Percentiles rank a stretch among this genome's conserved stretches.
phyloP scores from a whole-genome alignment of 768 basidiomycete species.

The Coprinopsis strossmayeri region DNA sequence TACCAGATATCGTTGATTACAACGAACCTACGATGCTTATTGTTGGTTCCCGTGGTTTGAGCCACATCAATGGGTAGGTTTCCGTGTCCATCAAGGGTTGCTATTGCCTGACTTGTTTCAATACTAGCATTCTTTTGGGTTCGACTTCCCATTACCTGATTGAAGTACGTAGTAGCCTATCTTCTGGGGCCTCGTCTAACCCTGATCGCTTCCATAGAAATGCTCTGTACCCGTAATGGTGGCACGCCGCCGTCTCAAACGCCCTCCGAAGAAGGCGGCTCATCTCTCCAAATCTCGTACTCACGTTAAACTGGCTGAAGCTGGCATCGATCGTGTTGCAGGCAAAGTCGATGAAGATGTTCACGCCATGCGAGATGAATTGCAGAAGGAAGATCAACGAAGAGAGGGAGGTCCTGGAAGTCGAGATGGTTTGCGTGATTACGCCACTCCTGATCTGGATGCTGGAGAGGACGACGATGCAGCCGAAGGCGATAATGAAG shows the following conservation, averaged over 20 bases:
- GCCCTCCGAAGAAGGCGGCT: conserved; percentile 74
- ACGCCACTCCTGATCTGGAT: conserved; percentile 19
- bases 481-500: conserved; percentile 21
- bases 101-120: not conserved
- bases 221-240: conserved; percentile 97
- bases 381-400: conserved; percentile 60
- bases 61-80: conserved; percentile 79
- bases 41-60: conserved; percentile 88
- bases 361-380: conserved; percentile 71
- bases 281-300: conserved; percentile 77
- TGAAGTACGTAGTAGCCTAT: conserved; percentile 39
- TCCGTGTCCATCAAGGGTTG: not conserved
- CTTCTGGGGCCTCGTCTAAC: not conserved
- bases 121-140: conserved; percentile 78
- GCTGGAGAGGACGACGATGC: conserved; percentile 26
- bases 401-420: conserved; percentile 31
- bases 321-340: conserved; percentile 83
- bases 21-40: conserved; percentile 88
- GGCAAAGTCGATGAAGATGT: conserved; percentile 83
- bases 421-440: conserved; percentile 20
- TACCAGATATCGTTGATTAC: conserved; percentile 75
- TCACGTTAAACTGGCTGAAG: conserved; percentile 82
- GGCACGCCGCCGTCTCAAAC: conserved; percentile 84
- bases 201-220: conserved; percentile 38
- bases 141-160: conserved; percentile 94